Conservation (phyloP, 208 protist genomes). For the Angomonas deanei region DNA sequence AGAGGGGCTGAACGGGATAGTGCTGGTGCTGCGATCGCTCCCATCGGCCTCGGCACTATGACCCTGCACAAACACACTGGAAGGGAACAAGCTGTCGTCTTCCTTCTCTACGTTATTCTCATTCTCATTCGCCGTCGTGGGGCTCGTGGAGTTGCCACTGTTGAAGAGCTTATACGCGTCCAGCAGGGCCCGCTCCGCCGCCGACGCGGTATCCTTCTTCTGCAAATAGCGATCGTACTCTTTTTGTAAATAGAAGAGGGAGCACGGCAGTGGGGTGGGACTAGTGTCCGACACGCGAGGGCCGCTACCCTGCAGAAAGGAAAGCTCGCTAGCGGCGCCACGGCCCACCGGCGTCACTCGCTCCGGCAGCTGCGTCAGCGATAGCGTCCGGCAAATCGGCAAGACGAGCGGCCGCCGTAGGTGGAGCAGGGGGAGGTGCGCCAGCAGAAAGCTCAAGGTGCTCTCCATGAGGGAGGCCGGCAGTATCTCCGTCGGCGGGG, state of each 20-base stretch:
- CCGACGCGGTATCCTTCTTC: conserved; percentile 21
- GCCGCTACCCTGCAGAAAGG: not conserved
- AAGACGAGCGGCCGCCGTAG: conserved; percentile 63
- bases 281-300: not conserved
- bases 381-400: conserved; percentile 50
- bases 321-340: not conserved
- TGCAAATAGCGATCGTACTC: conserved; percentile 40
- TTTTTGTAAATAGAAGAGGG: conserved; percentile 28
- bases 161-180: not conserved
- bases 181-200: conserved; percentile 4
- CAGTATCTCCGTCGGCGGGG: not conserved
- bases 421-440: conserved; percentile 53
- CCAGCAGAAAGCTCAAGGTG: conserved; percentile 38
- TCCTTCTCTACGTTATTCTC: not conserved
- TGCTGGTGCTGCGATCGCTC: not conserved
- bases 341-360: conserved; percentile 18
- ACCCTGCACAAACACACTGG: not conserved
- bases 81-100: not conserved
- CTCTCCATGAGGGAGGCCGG: conserved; percentile 47
- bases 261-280: conserved; percentile 19
- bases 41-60: not conserved
- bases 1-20: no score
- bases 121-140: not conserved
- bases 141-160: not conserved
- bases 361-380: conserved; percentile 69